phyloP scores from a whole-genome alignment of 192 early-diverging fungal genomes.

The Backusella australiensis region DNA sequence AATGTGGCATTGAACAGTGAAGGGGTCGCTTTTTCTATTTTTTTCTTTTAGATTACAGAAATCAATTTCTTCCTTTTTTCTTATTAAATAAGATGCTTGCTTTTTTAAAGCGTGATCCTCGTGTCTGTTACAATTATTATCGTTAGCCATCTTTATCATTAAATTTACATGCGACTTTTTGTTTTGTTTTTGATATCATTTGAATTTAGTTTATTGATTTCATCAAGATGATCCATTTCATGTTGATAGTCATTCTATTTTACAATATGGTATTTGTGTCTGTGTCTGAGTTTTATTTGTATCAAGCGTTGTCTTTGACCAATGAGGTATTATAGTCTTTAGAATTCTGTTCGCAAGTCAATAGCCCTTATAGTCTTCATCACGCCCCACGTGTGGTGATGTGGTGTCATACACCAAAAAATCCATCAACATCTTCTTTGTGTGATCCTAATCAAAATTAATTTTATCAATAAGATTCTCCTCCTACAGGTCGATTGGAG shows the following conservation, averaged over 20 bases:
- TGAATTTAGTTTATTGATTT: not conserved
- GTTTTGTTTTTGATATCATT: not conserved
- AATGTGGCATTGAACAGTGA: not conserved
- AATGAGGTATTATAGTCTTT: not conserved
- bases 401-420: not conserved
- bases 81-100: not conserved
- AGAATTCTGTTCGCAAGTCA: not conserved
- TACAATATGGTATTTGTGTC: not conserved
- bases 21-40: not conserved
- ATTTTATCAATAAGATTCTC: not conserved
- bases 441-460: not conserved
- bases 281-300: not conserved
- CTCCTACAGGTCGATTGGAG: too few species aligned
- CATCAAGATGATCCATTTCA: not conserved
- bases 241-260: not conserved
- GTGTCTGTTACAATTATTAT: not conserved
- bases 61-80: not conserved
- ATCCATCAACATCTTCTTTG: not conserved
- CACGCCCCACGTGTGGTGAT: not conserved
- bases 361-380: not conserved
- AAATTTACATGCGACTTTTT: too few species aligned
- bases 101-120: not conserved
- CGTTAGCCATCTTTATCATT: too few species aligned
- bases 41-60: not conserved
- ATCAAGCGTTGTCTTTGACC: not conserved